Evolutionary conservation across 305 asterid species (phyloP).

Genomic region (Solanum hybrid): DNA sequence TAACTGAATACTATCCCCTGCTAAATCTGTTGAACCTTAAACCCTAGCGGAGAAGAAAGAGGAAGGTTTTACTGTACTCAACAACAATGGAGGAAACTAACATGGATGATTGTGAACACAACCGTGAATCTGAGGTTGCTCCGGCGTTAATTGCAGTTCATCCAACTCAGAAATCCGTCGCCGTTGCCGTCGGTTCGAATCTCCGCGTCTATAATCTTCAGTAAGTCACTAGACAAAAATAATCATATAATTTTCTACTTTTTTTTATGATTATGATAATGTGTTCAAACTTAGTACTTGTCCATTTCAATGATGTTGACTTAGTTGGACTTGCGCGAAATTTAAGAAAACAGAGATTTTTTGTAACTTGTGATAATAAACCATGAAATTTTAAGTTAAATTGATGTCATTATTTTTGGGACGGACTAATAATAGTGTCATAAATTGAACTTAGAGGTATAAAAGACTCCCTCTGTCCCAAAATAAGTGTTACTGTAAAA

Average conservation of each 20-base stretch:
- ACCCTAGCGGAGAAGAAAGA: background rate
- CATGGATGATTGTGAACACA: slow-evolving; percentile 53
- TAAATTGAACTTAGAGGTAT: background rate
- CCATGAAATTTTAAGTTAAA: background rate
- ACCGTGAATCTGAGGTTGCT: slow-evolving; percentile 64
- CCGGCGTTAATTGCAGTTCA: slow-evolving; percentile 75
- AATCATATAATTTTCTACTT: background rate
- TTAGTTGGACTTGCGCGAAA: background rate
- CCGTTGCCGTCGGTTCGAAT: slow-evolving; percentile 59
- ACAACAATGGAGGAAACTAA: slow-evolving; percentile 44
- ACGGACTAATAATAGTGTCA: background rate
- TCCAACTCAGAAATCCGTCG: slow-evolving; percentile 45
- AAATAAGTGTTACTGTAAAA: background rate
- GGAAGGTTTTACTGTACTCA: background rate
- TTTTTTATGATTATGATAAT: background rate
- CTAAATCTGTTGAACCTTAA: background rate
- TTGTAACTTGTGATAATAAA: background rate
- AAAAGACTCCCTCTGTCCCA: background rate
- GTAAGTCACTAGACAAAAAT: slow-evolving; percentile 20
- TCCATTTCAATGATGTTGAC: background rate
- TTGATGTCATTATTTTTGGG: background rate
- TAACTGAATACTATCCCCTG: background rate
- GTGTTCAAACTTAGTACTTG: background rate
- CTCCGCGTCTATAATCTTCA: slow-evolving; percentile 65
- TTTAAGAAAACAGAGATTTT: background rate